These are phyloP conservation scores for Laburnicola sp. DNA, from an alignment of 2,329 filamentous ascomycete species.

Conservation along the genomic window DNA sequence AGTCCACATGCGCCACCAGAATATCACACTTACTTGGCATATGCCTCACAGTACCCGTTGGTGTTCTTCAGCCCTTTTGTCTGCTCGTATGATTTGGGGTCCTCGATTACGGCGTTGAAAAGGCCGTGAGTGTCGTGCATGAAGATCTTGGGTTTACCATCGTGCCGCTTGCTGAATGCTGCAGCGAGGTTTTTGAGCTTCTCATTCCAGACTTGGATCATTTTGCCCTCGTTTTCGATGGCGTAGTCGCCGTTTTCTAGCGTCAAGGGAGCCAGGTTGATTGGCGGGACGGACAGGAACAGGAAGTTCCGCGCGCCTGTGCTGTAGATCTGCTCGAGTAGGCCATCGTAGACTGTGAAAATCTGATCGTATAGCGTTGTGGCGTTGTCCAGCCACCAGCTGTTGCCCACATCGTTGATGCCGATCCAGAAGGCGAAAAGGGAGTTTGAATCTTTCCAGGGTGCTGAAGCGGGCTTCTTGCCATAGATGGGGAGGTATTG, in stretches of 20 bases:
- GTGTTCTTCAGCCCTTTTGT: constrained; percentile 60
- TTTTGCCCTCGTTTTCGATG: constrained; percentile 43
- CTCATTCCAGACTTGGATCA: constrained; percentile 58
- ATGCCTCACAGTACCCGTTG: constrained; percentile 58
- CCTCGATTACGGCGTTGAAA: constrained; percentile 58
- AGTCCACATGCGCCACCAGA: not conserved
- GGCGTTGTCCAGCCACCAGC: constrained; percentile 48
- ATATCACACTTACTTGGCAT: constrained; percentile 50
- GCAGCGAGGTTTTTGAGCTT: constrained; percentile 49
- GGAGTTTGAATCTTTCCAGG: constrained; percentile 51
- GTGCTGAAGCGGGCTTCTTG: constrained; percentile 31
- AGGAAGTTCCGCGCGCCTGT: constrained; percentile 55
- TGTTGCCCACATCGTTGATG: constrained; percentile 60
- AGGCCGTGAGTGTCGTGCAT: constrained; percentile 57
- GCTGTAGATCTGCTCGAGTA: constrained; percentile 49
- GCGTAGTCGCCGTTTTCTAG: constrained; percentile 44
- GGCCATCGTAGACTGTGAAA: constrained; percentile 43
- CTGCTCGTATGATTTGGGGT: constrained; percentile 55
- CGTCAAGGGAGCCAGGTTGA: constrained; percentile 58
- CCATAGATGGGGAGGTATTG: constrained; percentile 51
- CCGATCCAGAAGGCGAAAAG: constrained; percentile 60
- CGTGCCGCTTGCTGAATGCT: constrained; percentile 41
- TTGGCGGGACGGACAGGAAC: constrained; percentile 51
- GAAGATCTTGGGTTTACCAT: constrained; percentile 53
- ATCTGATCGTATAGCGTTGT: constrained; percentile 38